These are phyloP conservation scores for Alternaria arbusti DNA, from an alignment of 2,329 filamentous ascomycete species.

Conservation along the genomic window DNA sequence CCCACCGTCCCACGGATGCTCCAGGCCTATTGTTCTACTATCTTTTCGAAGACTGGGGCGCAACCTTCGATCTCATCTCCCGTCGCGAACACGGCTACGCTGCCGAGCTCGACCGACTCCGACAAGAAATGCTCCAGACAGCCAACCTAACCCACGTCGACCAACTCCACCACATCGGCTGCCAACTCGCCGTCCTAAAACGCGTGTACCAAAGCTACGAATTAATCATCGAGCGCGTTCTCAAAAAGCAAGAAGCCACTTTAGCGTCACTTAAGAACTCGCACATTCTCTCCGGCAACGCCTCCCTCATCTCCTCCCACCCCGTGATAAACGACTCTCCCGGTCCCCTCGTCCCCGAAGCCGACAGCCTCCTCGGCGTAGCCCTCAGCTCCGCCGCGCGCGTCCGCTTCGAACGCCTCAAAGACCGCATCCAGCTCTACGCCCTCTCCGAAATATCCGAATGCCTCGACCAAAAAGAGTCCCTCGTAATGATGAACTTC, in stretches of 20 bases:
- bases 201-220: slow-evolving; percentile 68
- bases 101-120: slow-evolving; percentile 57
- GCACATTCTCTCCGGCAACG: slow-evolving; percentile 44
- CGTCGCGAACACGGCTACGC: slow-evolving; percentile 55
- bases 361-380: slow-evolving; percentile 53
- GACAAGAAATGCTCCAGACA: slow-evolving; percentile 61
- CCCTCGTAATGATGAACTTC: slow-evolving; percentile 75
- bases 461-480: slow-evolving; percentile 72
- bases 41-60: slow-evolving; percentile 70
- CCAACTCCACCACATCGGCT: slow-evolving; percentile 65
- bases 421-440: slow-evolving; percentile 65
- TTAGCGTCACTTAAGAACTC: slow-evolving; percentile 54
- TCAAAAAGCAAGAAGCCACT: slow-evolving; percentile 54
- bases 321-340: slow-evolving; percentile 18
- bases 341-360: slow-evolving; percentile 38
- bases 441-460: slow-evolving; percentile 68
- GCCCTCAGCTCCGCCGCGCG: slow-evolving; percentile 57
- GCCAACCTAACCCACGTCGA: slow-evolving; percentile 56
- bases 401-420: slow-evolving; percentile 65
- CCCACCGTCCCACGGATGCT: slow-evolving; percentile 58
- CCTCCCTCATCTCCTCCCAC: slow-evolving; percentile 37
- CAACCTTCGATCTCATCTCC: slow-evolving; percentile 64
- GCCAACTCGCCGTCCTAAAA: slow-evolving; percentile 65
- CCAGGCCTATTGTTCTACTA: slow-evolving; percentile 70
- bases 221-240: slow-evolving; percentile 65